A percentile compares a stretch with the other conserved stretches of the same genome.
Evolutionary conservation across 257 asterid genomes (phyloP).

Genomic region (Plantago major): DNA sequence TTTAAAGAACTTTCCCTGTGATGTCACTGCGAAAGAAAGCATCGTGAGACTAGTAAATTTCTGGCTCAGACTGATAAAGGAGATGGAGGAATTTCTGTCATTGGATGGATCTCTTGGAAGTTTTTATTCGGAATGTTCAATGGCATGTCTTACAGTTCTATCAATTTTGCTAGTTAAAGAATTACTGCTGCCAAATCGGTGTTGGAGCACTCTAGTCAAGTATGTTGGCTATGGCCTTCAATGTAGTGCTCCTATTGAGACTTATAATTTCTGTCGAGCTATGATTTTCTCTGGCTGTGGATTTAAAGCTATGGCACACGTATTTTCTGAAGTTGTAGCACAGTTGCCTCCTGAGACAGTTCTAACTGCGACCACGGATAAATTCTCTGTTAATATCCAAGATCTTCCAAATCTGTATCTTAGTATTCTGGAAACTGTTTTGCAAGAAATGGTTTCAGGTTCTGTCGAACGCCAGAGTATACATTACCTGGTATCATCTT

Average conservation of each 20-base stretch:
- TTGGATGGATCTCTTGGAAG: slow-evolving; percentile 31
- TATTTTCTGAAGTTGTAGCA: slow-evolving; percentile 36
- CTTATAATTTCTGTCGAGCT: slow-evolving; percentile 58
- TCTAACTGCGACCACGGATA: slow-evolving; percentile 13
- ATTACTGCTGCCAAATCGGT: slow-evolving; percentile 55
- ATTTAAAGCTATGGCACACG: slow-evolving; percentile 49
- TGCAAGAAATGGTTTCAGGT: slow-evolving; percentile 55
- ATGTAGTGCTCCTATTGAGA: slow-evolving; percentile 39
- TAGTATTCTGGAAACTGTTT: slow-evolving; percentile 49
- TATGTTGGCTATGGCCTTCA: slow-evolving; percentile 47
- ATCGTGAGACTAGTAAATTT: slow-evolving; percentile 61
- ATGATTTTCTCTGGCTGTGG: slow-evolving; percentile 73
- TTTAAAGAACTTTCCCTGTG: slow-evolving; percentile 32
- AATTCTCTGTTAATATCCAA: slow-evolving; percentile 34
- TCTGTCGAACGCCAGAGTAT: slow-evolving; percentile 39
- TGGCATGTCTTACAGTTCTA: slow-evolving; percentile 46
- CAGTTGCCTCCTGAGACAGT: slow-evolving; percentile 40
- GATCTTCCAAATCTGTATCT: slow-evolving; percentile 69
- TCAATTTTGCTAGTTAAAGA: slow-evolving; percentile 46
- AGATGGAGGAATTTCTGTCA: slow-evolving; percentile 44
- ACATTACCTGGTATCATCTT: slow-evolving; percentile 55
- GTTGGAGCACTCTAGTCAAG: slow-evolving; percentile 64
- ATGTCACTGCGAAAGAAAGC: slow-evolving; percentile 53
- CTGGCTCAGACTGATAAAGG: slow-evolving; percentile 74
- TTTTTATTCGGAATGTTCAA: slow-evolving; percentile 48